Evolutionary conservation across 2,329 filamentous ascomycete species (phyloP), one percentile per base, ranked within the genome.

Genomic region (Emmonsiellopsis sp.): DNA sequence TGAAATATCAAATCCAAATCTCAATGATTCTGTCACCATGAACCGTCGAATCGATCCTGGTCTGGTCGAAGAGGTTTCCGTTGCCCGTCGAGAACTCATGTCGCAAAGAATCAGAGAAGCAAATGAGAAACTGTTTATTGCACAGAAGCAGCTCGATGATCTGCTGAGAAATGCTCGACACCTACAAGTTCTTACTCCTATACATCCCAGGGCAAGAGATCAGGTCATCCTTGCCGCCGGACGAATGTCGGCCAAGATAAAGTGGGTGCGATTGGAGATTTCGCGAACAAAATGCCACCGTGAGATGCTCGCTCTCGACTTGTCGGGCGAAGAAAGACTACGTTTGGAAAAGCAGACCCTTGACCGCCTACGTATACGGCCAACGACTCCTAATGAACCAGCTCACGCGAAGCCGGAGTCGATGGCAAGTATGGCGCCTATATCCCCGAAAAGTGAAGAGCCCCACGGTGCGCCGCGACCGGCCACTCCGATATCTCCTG

Each of bases 181-280:
- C 69, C 75, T 98, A 42, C 84, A 92, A 56, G 83, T 97, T 17
- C 72, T 97, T 27, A 88, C 92, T 0, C 93, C 93, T 0, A 89
- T 98, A 45, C 87, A 95, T 63, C 83, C 85, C n/a, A 90, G 90
- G 69, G 91, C 89, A 0, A 80, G 93, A 56, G 92, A 97, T 56
- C 82, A 89, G 55, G 80, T 97, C 52, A 78, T 96, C n/a, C 77
- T 86, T 58, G 87, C 89, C 14, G 92, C 93, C 17, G 88, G 85
- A 5, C 83, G 86, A 6, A 85, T 95, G 71, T 84, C 91, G 53
- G 89, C 89, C 3, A 90, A 92, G 66, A 73, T 98, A 56, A 95
- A 93, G 67, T 96, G 92, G 92, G 84, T 86, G n/a, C 81, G 92
- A 56, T 86, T 94, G 66, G 89, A 95, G 60, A 93, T 96, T 17